These are phyloP conservation scores for Comarum palustre DNA, from an alignment of 306 rosid genomes.

Conservation along the genomic window DNA sequence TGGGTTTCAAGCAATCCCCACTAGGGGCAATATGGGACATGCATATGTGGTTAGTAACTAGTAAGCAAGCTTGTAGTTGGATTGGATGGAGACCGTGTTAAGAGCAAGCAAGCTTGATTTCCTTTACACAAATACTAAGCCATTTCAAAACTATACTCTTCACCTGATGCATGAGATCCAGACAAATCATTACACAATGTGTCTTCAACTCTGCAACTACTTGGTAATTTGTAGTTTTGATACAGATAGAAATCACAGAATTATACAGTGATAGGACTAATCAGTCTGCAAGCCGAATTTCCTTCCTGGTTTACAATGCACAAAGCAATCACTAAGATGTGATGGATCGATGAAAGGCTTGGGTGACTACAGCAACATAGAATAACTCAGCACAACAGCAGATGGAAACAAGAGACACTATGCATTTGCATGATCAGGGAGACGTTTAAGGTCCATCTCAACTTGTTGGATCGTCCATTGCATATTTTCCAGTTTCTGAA, in stretches of 20 bases:
- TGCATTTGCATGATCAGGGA: conserved; percentile 51
- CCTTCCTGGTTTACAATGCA: neutral
- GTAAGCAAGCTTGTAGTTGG: conserved; percentile 30
- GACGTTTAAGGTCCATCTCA: conserved; percentile 72
- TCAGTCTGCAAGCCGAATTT: neutral
- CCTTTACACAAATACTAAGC: neutral
- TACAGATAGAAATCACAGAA: neutral
- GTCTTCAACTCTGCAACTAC: neutral
- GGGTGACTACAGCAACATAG: neutral
- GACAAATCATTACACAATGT: neutral
- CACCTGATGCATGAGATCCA: neutral
- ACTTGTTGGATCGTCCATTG: conserved; percentile 92
- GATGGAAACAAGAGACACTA: conserved; percentile 21
- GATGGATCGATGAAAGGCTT: neutral
- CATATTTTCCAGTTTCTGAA: conserved; percentile 86
- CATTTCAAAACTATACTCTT: neutral
- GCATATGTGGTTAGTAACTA: conserved; percentile 48
- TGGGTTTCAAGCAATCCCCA: conserved; percentile 59
- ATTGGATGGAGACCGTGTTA: neutral
- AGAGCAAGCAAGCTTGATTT: neutral
- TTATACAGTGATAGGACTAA: neutral
- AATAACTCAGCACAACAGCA: neutral
- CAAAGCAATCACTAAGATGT: neutral
- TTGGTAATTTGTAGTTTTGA: neutral
- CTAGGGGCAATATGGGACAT: conserved; percentile 42